Conservation (phyloP, 2,329 filamentous ascomycete species). For the Fusarium sp. region DNA sequence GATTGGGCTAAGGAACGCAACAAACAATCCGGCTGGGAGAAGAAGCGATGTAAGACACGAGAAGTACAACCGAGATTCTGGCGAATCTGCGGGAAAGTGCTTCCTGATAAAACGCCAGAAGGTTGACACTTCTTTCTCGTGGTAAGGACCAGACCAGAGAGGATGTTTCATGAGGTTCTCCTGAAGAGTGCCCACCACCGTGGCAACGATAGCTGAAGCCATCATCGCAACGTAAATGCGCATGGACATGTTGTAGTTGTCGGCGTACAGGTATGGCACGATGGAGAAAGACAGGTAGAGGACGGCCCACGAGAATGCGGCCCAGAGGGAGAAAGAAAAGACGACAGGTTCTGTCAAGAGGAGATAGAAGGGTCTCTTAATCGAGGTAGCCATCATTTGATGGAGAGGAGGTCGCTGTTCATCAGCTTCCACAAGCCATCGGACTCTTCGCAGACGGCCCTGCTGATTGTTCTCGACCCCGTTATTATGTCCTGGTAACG, state of each 20-base stretch:
- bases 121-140: slow-evolving; percentile 41
- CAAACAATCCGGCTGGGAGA: slow-evolving; percentile 81
- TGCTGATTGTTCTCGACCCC: slow-evolving; percentile 17
- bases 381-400: slow-evolving; percentile 77
- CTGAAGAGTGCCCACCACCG: slow-evolving; percentile 76
- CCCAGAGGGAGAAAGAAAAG: slow-evolving; percentile 90
- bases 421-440: slow-evolving; percentile 84
- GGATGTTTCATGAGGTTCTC: slow-evolving; percentile 70
- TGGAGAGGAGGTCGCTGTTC: slow-evolving; percentile 76
- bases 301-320: slow-evolving; percentile 88
- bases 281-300: slow-evolving; percentile 87
- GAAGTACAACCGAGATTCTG: slow-evolving; percentile 86
- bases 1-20: slow-evolving; percentile 47
- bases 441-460: slow-evolving; percentile 61
- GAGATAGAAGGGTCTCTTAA: slow-evolving; percentile 82
- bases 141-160: slow-evolving; percentile 46
- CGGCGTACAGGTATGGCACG: slow-evolving; percentile 80
- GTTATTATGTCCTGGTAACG: slow-evolving; percentile 5
- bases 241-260: slow-evolving; percentile 73
- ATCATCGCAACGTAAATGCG: slow-evolving; percentile 80
- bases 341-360: slow-evolving; percentile 81
- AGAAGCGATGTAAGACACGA: slow-evolving; percentile 79
- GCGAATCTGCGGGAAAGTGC: slow-evolving; percentile 63
- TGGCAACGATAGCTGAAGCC: slow-evolving; percentile 73
- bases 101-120: slow-evolving; percentile 61